Evolutionary conservation across 352 stramenopile species (phyloP), one percentile per base, ranked within the genome.

Genomic region (Phytophthora boehmeriae): DNA sequence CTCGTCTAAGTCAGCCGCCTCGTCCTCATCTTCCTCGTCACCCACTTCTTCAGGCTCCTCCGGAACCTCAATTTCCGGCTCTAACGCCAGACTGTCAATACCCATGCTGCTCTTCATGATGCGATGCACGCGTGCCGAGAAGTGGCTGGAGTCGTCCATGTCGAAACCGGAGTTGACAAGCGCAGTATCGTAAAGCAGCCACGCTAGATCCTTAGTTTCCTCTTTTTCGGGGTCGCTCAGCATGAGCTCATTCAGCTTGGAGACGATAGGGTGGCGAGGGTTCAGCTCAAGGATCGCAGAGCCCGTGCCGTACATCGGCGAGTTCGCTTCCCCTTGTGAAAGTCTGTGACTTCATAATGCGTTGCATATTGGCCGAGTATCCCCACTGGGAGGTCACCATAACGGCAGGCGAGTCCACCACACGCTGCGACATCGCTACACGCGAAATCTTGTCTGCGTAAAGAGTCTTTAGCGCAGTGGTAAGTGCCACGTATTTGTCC

Each of bases 331-430:
- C 83, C 61, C 96, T 93, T 6, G 86, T 80, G 68, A 99, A 98
- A 14, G 98, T 98, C 82, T 99, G 98, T 22, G 97, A 83, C 72
- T 98, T 95, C 90, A 99, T 98, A 76, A 99, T 99, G 38, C 97
- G 89, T 78, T 99, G 97, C 97, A 99, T 99, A 78, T 99, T 99
- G 14, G 98, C 97, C 38, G 90, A 98, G 78, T 99, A 93, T 19
- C 97, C 97, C 81, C 96, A 99, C 71, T 99, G 90, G 5, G 90
- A 95, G 8, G 95, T 98, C 34, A 98, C 93, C 63, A 99, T 97
- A 57, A 99, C 95, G 2, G 93, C 95, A 11, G 98, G 97, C 36
- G 94, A 94, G 28, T 90, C 89, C 35, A 94, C 80, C 5, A 99
- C 82, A 54, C 96, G 91, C 61, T 98, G 92, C 6, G 97, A 99